phyloP scores from a whole-genome alignment of 2,329 filamentous ascomycete genomes.

The Geosmithia putterillii region DNA sequence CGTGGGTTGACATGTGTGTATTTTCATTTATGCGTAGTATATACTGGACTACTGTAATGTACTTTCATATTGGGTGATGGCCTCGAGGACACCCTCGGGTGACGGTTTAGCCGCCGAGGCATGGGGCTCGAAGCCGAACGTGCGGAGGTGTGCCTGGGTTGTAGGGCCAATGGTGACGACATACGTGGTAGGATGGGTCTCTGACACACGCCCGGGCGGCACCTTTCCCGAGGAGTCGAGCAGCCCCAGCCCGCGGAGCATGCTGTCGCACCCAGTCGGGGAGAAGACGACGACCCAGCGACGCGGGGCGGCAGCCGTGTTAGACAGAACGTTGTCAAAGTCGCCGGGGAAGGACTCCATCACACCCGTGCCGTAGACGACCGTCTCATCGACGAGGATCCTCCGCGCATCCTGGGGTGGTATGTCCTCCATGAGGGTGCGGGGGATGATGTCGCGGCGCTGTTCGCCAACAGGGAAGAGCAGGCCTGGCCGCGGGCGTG shows the following conservation, averaged over 20 bases:
- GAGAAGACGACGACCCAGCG: constrained; percentile 72
- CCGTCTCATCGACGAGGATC: constrained; percentile 63
- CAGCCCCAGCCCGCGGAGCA: constrained; percentile 41
- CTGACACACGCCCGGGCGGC: constrained; percentile 15
- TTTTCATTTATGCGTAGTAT: too few relatives aligned
- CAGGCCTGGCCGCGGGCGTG: constrained; percentile 54
- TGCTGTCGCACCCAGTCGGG: constrained; percentile 49
- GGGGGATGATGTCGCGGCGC: constrained; percentile 80
- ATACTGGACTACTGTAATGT: too few relatives aligned
- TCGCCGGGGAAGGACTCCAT: constrained; percentile 65
- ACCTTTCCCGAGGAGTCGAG: constrained; percentile 30
- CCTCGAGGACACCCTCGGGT: constrained; percentile 64
- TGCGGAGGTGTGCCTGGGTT: constrained; percentile 62
- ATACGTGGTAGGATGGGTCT: constrained; percentile 32
- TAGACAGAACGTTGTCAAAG: constrained; percentile 40
- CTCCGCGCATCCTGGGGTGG: constrained; percentile 31
- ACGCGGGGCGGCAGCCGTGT: constrained; percentile 22
- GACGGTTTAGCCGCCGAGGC: constrained; percentile 75
- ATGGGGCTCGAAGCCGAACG: constrained; percentile 58
- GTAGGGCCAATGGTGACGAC: constrained; percentile 91
- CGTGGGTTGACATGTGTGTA: too few relatives aligned
- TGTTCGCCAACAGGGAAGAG: constrained; percentile 88
- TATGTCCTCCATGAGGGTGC: constrained; percentile 50
- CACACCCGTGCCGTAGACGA: constrained; percentile 78
- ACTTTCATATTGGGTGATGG: constrained; percentile 34